Evolutionary conservation across 2,329 filamentous ascomycete species (phyloP), one percentile per base, ranked within the genome.

Genomic region (Colletotrichum gigasporum): DNA sequence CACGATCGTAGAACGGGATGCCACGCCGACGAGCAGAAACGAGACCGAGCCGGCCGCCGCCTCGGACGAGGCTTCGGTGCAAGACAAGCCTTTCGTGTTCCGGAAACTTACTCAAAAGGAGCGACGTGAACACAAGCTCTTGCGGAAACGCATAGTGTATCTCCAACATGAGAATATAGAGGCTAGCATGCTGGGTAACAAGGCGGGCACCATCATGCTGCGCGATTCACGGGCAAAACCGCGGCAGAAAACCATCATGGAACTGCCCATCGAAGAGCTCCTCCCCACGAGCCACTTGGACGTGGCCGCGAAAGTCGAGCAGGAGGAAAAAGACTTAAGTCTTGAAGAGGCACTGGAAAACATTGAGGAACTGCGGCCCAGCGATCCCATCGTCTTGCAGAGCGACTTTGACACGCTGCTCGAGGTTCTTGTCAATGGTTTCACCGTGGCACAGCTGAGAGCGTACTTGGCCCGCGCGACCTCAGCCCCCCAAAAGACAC

Each of bases 281-380:
- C 10, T n/a, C 5, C 4, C 20, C 10, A 26, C 20, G 16, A 5
- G 39, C 12, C 10, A 12, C 5, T 18, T 76, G 1, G 71, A 76
- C 14, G 75, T 81, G 65, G 69, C 77, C 55, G 67, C 69, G 16
- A 41, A 79, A 5, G 57, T 79, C 4, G 66, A 72, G 2, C 68
- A 70, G 9, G 69, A 76, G 28, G 68, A 65, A 2, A 66, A 67
- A 3, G 70, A 74, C 3, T 65, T 72, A 1, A 72, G 68, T 1
- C 52, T 66, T 2, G 72, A 78, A 16, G 80, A 85, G 41, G 73
- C 81, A 2, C 70, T 77, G 50, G 70, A 73, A 3, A 83, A 85
- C 61, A 81, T 89, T 16, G 75, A 86, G 30, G 80, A 80, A 57
- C 69, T 88, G 32, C 78, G 78, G 35, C 86, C 85, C 1, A 61